Evolutionary conservation across 495 filamentous ascomycete species (phyloP).

Genomic region (Talaromyces thailandensis): DNA sequence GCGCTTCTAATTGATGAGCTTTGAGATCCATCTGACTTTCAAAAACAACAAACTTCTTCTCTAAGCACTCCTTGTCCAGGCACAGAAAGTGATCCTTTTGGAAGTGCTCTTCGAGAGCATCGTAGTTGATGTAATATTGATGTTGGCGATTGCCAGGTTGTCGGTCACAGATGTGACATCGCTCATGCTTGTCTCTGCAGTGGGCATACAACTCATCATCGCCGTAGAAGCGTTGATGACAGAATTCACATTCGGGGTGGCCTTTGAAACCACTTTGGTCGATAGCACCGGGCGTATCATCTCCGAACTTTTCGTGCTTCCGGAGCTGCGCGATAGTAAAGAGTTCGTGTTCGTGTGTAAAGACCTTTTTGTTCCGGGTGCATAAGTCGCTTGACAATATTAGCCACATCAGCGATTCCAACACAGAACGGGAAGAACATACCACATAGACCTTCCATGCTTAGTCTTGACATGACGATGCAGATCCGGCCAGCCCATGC

Average conservation of each 20-base stretch:
- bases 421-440: conserved; percentile 15
- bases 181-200: conserved; percentile 85
- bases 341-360: conserved; percentile 96
- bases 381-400: conserved; percentile 62
- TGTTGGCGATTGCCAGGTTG: conserved; percentile 58
- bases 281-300: conserved; percentile 80
- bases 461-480: conserved; percentile 78
- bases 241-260: conserved; percentile 92
- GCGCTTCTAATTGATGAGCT: conserved; percentile 68
- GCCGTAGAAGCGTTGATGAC: conserved; percentile 84
- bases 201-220: conserved; percentile 91
- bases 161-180: conserved; percentile 90
- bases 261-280: conserved; percentile 96
- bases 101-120: conserved; percentile 77
- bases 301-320: conserved; percentile 83
- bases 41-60: conserved; percentile 98
- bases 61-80: conserved; percentile 73
- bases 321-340: conserved; percentile 73
- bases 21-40: conserved; percentile 90
- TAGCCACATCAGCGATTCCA: background rate
- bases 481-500: conserved; percentile 85
- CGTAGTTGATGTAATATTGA: conserved; percentile 84
- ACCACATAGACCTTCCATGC: conserved; percentile 87
- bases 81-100: conserved; percentile 81
- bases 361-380: conserved; percentile 91